Evolutionary conservation across 148 eudicot genomes (phyloP).

Genomic region (Oxyria digyna): DNA sequence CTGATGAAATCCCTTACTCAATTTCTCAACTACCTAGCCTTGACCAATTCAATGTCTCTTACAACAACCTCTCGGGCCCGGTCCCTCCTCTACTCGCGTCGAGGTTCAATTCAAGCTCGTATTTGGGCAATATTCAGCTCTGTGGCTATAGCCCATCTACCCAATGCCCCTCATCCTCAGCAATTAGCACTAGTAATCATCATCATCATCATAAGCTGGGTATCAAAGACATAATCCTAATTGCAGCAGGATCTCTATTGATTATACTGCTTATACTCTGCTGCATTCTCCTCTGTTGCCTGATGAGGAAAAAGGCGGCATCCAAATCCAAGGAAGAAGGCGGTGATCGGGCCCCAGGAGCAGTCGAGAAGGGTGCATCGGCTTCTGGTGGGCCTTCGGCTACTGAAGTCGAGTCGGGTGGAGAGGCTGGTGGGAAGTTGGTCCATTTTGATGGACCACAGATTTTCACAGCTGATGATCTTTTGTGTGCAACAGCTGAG

Average conservation of each 20-base stretch:
- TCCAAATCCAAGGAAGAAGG: conserved; percentile 22
- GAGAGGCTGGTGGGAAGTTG: conserved; percentile 67
- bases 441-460: conserved; percentile 80
- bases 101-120: conserved; percentile 57
- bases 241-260: conserved; percentile 60
- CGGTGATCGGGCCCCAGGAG: conserved; percentile 8
- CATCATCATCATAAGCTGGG: conserved; percentile 24
- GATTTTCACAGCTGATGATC: conserved; percentile 80
- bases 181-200: conserved; percentile 3
- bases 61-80: conserved; percentile 64
- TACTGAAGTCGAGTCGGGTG: conserved; percentile 36
- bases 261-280: conserved; percentile 42
- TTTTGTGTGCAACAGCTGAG: conserved; percentile 89
- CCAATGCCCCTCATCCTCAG: conserved; percentile 29
- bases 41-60: conserved; percentile 59
- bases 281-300: conserved; percentile 54
- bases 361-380: conserved; percentile 41
- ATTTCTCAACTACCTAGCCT: conserved; percentile 40
- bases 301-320: conserved; percentile 38
- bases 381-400: conserved; percentile 10
- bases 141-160: conserved; percentile 58
- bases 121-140: conserved; percentile 56
- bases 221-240: conserved; percentile 57
- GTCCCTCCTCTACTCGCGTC: conserved; percentile 42
- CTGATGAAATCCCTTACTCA: conserved; percentile 46